Evolutionary conservation across 225 moss, liverwort and hornwort species (phyloP), one percentile per base, ranked within the genome.

Genomic region (Antitrichia curtipendula): DNA sequence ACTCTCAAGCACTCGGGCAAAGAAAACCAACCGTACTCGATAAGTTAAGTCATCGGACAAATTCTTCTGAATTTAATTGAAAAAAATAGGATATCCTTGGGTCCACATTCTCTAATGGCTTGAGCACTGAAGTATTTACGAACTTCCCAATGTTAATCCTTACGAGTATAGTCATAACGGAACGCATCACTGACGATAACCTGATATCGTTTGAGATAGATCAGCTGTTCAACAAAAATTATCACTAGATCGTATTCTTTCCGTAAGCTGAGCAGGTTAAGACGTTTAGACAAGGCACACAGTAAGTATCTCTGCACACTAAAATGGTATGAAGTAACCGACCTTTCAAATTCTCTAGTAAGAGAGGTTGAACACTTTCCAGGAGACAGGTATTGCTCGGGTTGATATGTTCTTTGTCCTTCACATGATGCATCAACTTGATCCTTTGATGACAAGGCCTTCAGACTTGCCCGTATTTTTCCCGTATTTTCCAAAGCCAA

Each of bases 401-500:
- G 58, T 68, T 53, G 65, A 90, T 75, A 80, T 50, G 82, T 32
- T 74, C 34, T 53, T 82, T 82, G 86, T 54, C 61, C 88, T 88
- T 87, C 78, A 70, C 76, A 82, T 72, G 65, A 82, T 43, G 47
- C 58, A 85, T 82, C 64, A 57, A 71, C 43, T 68, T 49, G 91
- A 88, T 86, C 47, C 47, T 73, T 84, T 74, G 80, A 58, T 68
- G 71, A 71, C 40, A 73, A 73, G 49, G 78, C 31, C 81, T 49
- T 88, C 40, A 83, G 56, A 80, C 69, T 90, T 75, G 49, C 60
- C 15, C 41, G 59, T 54, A 68, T 28, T 83, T 79, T 90, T 58
- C 72, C 87, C 23, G 89, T 64, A 83, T 65, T 91, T 80, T 88
- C 83, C 76, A 90, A 87, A 76, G 87, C 70, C 83, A 91, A 60